Percentiles rank a stretch among this genome's conserved stretches.
Conservation (phyloP, 495 filamentous ascomycete species). For the Neurospora sp. region DNA sequence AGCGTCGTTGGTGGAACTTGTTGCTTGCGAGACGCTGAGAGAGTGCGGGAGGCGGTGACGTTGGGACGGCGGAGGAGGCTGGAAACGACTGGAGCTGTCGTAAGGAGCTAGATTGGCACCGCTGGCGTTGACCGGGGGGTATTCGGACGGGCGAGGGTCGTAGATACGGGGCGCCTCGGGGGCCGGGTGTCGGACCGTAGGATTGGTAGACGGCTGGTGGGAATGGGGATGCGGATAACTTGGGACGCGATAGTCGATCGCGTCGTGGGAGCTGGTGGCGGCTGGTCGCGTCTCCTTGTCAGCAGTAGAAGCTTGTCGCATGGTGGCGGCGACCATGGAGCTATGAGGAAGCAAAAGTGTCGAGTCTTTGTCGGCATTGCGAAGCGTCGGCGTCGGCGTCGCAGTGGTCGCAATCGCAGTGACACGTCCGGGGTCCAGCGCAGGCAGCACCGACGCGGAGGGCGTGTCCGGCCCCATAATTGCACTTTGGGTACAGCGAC, state of each 20-base stretch:
- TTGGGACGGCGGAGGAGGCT: conserved; percentile 3
- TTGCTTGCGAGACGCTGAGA: conserved; percentile 34
- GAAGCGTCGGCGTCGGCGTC: background rate
- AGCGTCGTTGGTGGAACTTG: conserved; percentile 29
- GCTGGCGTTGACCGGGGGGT: background rate
- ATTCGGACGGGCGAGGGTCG: conserved; percentile 5
- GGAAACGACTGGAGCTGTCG: background rate
- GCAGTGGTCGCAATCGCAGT: background rate
- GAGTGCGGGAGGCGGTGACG: conserved; percentile 21
- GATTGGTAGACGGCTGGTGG: conserved; percentile 9
- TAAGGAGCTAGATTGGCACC: background rate
- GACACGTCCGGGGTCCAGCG: conserved; percentile 19
- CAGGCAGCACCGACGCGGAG: conserved; percentile 9
- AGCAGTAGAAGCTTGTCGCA: background rate
- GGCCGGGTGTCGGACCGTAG: conserved; percentile 6
- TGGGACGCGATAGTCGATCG: background rate
- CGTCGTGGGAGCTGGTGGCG: background rate
- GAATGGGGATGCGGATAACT: background rate
- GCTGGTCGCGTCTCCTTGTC: background rate
- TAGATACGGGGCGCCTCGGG: background rate
- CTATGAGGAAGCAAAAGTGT: conserved; percentile 7
- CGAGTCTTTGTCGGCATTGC: conserved; percentile 15
- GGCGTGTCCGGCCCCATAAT: conserved; percentile 18
- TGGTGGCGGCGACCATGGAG: background rate
- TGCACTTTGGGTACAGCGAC: background rate